Percentiles rank a stretch among this genome's conserved stretches.
Conservation (phyloP, 441 rosid species). For the California macrophylla region DNA sequence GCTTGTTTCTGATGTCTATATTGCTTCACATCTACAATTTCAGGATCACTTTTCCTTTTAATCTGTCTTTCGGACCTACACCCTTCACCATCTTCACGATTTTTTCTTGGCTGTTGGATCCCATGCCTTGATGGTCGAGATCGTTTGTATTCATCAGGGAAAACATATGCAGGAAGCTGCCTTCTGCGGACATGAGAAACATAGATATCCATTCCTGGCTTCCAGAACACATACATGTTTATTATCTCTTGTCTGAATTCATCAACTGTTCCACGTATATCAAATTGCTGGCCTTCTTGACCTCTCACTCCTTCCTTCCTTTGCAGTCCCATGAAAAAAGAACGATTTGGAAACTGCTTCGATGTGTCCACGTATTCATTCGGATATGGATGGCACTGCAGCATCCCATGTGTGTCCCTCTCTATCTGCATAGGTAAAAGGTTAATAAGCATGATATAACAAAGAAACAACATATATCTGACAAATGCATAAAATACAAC, state of each 20-base stretch:
- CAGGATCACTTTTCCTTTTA: constrained; percentile 49
- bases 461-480: not conserved
- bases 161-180: constrained; percentile 51
- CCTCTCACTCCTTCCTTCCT: constrained; percentile 47
- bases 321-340: constrained; percentile 61
- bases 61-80: constrained; percentile 31
- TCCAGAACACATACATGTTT: constrained; percentile 49
- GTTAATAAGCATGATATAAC: not conserved
- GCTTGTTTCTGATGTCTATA: constrained; percentile 39
- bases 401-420: constrained; percentile 50
- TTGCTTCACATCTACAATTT: constrained; percentile 30
- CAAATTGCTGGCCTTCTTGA: constrained; percentile 63
- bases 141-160: constrained; percentile 58
- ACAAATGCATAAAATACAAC: not conserved
- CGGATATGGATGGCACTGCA: constrained; percentile 68
- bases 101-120: constrained; percentile 28
- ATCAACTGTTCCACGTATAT: constrained; percentile 54
- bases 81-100: constrained; percentile 37
- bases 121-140: constrained; percentile 48
- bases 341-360: constrained; percentile 38
- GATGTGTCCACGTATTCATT: constrained; percentile 38
- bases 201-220: constrained; percentile 60
- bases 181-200: constrained; percentile 53
- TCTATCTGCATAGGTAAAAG: constrained; percentile 41
- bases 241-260: constrained; percentile 42